A percentile compares a stretch with the other conserved stretches of the same genome.
Evolutionary conservation across 495 filamentous ascomycete species (phyloP).

Genomic region (Tetracladium setigerum): DNA sequence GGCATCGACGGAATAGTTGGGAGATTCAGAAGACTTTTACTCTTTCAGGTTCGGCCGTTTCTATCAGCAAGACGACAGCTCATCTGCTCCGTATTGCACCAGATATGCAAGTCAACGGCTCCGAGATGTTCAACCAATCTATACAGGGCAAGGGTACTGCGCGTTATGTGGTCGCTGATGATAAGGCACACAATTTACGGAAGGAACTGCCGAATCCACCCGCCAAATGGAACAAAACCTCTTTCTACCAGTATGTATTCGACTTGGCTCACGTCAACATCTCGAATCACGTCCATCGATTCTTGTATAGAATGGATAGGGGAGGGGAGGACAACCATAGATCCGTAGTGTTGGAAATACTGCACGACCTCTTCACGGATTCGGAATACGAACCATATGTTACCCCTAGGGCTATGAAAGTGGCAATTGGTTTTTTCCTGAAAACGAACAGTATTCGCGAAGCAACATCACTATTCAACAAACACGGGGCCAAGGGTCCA

Average conservation of each 20-base stretch:
- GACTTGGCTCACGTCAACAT: slow-evolving; percentile 1
- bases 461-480: slow-evolving; percentile 7
- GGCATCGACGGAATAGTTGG: background rate
- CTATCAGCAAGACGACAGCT: slow-evolving; percentile 5
- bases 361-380: slow-evolving; percentile 10
- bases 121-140: no score
- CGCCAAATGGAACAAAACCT: slow-evolving; percentile 7
- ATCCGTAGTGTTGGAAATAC: background rate
- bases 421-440: slow-evolving; percentile 12
- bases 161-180: no score
- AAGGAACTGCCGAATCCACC: slow-evolving; percentile 8
- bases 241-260: slow-evolving; percentile 9
- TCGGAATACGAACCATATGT: slow-evolving; percentile 6
- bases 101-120: background rate
- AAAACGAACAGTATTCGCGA: slow-evolving; percentile 6
- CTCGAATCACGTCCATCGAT: slow-evolving; percentile 10
- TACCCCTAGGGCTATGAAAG: slow-evolving; percentile 9
- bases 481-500: background rate
- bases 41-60: slow-evolving; percentile 11
- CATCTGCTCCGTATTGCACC: slow-evolving; percentile 13
- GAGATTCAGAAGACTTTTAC: slow-evolving; percentile 2
- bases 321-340: background rate
- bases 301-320: background rate
- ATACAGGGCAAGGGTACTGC: no score
- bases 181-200: background rate